phyloP scores from a whole-genome alignment of 306 rosid species.

The Delonix regia region DNA sequence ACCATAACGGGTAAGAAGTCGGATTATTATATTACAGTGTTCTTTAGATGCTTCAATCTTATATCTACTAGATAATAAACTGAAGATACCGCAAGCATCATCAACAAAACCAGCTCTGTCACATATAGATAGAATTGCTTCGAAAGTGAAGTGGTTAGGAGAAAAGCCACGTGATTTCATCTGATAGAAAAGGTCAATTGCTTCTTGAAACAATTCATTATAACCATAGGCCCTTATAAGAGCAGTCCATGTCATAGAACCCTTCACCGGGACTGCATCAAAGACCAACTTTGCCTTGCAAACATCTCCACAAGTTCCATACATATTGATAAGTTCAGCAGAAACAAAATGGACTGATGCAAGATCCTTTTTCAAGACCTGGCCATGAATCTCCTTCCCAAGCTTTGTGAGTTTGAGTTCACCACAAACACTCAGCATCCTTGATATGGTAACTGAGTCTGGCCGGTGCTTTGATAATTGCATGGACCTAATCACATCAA shows the following conservation, averaged over 20 bases:
- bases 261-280: slow-evolving; percentile 60
- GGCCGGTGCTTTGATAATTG: slow-evolving; percentile 68
- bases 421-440: slow-evolving; percentile 62
- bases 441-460: slow-evolving; percentile 65
- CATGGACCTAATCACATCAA: slow-evolving; percentile 65
- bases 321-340: slow-evolving; percentile 65
- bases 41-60: slow-evolving; percentile 58
- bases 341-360: slow-evolving; percentile 60
- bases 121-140: slow-evolving; percentile 62
- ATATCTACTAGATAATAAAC: slow-evolving; percentile 55
- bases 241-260: slow-evolving; percentile 86
- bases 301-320: slow-evolving; percentile 62
- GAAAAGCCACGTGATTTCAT: slow-evolving; percentile 53
- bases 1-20: slow-evolving; percentile 66
- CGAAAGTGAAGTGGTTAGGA: slow-evolving; percentile 72
- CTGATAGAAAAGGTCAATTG: slow-evolving; percentile 55
- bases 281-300: slow-evolving; percentile 57
- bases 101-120: slow-evolving; percentile 70
- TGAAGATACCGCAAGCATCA: slow-evolving; percentile 63
- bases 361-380: slow-evolving; percentile 61
- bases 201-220: slow-evolving; percentile 55
- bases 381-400: slow-evolving; percentile 83
- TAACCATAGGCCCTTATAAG: slow-evolving; percentile 65
- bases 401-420: slow-evolving; percentile 56
- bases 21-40: slow-evolving; percentile 52